These are phyloP conservation scores for Geotrichum phurueaensis DNA, from an alignment of 1,139 yeast genomes.

Conservation along the genomic window DNA sequence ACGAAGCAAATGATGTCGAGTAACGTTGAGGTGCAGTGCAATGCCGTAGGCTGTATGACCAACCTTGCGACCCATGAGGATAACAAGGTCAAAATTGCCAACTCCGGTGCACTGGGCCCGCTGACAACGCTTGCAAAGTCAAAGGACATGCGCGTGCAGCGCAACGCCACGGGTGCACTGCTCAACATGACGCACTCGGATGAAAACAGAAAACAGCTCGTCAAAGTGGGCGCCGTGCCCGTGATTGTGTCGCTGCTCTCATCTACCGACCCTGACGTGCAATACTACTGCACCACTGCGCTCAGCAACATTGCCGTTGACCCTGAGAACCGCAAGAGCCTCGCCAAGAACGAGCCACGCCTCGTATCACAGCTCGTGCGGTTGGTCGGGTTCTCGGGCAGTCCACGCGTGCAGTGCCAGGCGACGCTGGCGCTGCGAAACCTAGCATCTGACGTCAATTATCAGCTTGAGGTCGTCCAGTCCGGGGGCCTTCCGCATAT, in stretches of 20 bases:
- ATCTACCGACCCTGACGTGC: constrained; percentile 91
- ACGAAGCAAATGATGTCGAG: constrained; percentile 97
- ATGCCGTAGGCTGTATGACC: constrained; percentile 98
- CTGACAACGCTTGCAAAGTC: constrained; percentile 90
- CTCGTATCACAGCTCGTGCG: constrained; percentile 80
- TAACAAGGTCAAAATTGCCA: constrained; percentile 90
- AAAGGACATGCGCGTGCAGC: constrained; percentile 89
- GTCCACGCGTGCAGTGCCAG: constrained; percentile 94
- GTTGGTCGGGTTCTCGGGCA: constrained; percentile 81
- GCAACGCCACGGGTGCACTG: constrained; percentile 97
- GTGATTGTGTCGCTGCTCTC: constrained; percentile 82
- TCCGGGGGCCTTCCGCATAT: constrained; percentile 84
- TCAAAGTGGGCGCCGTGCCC: constrained; percentile 97
- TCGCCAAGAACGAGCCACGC: constrained; percentile 88
- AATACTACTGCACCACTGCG: constrained; percentile 97
- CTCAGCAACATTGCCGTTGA: constrained; percentile 96
- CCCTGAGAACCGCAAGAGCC: constrained; percentile 78
- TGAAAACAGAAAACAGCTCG: constrained; percentile 93
- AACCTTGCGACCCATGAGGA: constrained; percentile 98
- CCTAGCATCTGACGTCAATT: constrained; percentile 84
- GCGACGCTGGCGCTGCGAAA: constrained; percentile 94
- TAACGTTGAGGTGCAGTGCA: constrained; percentile 96
- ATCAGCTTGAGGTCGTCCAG: constrained; percentile 91
- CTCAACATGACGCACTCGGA: constrained; percentile 97
- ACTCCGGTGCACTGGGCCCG: constrained; percentile 94